Evolutionary conservation across 1,139 yeast genomes (phyloP).

Genomic region (Taphrina flavorubra): DNA sequence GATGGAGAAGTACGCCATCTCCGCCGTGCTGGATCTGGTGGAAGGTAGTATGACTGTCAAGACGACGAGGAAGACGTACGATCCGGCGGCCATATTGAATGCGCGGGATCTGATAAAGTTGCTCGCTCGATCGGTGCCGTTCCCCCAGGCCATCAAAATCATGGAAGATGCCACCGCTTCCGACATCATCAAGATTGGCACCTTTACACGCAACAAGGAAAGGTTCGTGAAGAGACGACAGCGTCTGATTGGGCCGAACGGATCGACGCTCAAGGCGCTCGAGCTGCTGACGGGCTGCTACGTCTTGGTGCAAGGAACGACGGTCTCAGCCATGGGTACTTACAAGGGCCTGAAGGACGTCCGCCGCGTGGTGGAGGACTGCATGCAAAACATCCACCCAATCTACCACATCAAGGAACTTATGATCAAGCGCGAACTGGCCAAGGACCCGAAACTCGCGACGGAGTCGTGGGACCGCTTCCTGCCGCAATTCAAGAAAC

Average conservation of each 20-base stretch:
- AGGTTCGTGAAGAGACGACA: conserved; percentile 95
- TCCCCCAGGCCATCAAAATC: conserved; percentile 83
- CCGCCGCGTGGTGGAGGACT: conserved; percentile 93
- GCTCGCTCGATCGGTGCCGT: conserved; percentile 94
- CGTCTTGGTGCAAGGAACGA: conserved; percentile 94
- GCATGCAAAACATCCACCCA: conserved; percentile 96
- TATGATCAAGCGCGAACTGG: conserved; percentile 94
- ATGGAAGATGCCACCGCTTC: conserved; percentile 83
- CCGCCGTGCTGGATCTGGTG: conserved; percentile 83
- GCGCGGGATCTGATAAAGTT: conserved; percentile 94
- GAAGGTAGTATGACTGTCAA: conserved; percentile 98
- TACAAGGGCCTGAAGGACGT: conserved; percentile 89
- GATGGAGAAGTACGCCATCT: conserved; percentile 72
- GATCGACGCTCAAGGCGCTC: conserved; percentile 93
- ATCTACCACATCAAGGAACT: conserved; percentile 94
- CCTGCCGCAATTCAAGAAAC: conserved; percentile 94
- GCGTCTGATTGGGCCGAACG: conserved; percentile 94
- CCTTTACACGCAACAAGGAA: conserved; percentile 85
- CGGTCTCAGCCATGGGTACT: conserved; percentile 98
- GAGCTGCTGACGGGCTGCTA: conserved; percentile 93
- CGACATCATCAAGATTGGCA: conserved; percentile 94
- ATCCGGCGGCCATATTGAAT: conserved; percentile 90
- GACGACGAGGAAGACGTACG: conserved; percentile 92
- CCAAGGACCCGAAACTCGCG: conserved; percentile 92
- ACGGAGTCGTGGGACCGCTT: conserved; percentile 97